Conservation (phyloP, 1,284 basidiomycete species). For the Malassezia globosa region DNA sequence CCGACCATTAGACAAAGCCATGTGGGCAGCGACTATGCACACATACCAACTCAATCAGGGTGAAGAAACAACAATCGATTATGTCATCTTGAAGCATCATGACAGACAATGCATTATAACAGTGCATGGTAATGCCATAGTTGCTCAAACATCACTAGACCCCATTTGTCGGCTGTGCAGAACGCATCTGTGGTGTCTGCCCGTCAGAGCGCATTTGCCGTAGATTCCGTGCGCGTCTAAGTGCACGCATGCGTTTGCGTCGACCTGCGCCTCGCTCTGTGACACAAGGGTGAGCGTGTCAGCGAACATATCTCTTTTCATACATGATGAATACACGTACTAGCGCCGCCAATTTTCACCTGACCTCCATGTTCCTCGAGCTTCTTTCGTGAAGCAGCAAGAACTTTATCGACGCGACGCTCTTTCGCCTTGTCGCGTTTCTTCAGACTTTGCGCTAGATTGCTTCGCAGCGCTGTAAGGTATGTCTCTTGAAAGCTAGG, state of each 20-base stretch:
- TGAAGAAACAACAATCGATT: too few species aligned
- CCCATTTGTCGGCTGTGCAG: too few species aligned
- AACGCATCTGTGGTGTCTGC: too few species aligned
- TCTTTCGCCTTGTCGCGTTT: conserved; percentile 45
- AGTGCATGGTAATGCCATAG: too few species aligned
- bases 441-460: conserved; percentile 25
- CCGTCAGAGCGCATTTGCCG: background rate
- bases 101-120: too few species aligned
- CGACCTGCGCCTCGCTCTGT: conserved; percentile 17
- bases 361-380: conserved; percentile 27
- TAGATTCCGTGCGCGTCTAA: conserved; percentile 4
- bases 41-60: too few species aligned
- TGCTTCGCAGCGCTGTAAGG: conserved; percentile 29
- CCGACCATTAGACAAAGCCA: too few species aligned
- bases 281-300: background rate
- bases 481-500: conserved; percentile 24
- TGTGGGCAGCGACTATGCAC: too few species aligned
- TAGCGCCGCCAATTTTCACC: conserved; percentile 20
- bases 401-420: conserved; percentile 33
- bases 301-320: background rate
- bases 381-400: conserved; percentile 30
- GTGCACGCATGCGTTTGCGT: conserved; percentile 15
- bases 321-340: too few species aligned
- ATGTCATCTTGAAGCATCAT: too few species aligned
- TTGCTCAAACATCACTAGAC: too few species aligned